Conservation (phyloP, 306 rosid species). For the Fagus crenata region DNA sequence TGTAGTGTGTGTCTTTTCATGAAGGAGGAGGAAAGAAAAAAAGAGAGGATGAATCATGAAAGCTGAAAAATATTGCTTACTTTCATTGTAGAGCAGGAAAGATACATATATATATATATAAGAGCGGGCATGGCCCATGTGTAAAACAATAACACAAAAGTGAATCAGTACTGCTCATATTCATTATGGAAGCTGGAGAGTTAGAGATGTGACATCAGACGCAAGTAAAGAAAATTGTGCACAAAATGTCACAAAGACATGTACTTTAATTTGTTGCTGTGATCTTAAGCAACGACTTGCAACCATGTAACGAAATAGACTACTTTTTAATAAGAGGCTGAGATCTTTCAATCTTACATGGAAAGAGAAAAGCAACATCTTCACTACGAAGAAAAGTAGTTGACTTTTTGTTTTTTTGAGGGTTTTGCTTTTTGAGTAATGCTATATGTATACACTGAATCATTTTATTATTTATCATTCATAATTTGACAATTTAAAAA, state of each 20-base stretch:
- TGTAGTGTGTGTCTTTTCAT: not conserved
- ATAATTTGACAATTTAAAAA: too few species aligned
- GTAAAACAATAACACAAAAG: not conserved
- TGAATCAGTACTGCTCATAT: too few species aligned
- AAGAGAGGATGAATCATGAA: not conserved
- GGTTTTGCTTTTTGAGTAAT: constrained; percentile 25
- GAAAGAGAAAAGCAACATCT: constrained; percentile 42
- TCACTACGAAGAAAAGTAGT: constrained; percentile 66
- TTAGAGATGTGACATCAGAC: too few species aligned
- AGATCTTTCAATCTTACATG: constrained; percentile 23
- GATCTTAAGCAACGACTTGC: constrained; percentile 31
- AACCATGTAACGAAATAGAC: constrained; percentile 7
- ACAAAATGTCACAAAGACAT: not conserved
- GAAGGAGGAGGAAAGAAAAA: not conserved
- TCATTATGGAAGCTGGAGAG: too few species aligned
- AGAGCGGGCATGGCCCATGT: not conserved
- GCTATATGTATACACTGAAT: not conserved
- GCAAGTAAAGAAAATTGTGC: too few species aligned
- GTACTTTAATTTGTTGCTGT: constrained; percentile 25
- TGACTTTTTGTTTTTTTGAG: constrained; percentile 37
- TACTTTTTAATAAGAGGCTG: constrained; percentile 9
- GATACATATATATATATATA: not conserved
- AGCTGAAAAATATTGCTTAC: not conserved
- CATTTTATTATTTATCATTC: too few species aligned
- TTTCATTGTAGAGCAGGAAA: constrained; percentile 4